Base-by-base conservation (phyloP, 495 filamentous ascomycete species). In the Immersiella caudata region DNA sequence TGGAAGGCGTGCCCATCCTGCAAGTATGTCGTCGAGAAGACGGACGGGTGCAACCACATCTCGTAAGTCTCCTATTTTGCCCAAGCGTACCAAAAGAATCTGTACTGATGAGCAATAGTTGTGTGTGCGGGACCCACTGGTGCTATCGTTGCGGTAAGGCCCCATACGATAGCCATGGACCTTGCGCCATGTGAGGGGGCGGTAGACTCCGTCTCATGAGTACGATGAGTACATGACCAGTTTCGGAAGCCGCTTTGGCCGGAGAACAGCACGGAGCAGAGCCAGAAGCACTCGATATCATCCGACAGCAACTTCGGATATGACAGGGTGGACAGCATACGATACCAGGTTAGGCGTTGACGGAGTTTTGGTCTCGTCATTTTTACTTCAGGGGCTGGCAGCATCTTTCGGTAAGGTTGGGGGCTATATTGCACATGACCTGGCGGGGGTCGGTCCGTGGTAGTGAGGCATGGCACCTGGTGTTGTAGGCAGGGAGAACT, bases 121-220 rank as follows among this genome's bases (percentile, higher is more conserved):
- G 68, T 21, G 8, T 55, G 11, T 74, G 72, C 27, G 72, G 69
- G 3, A 63, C 36, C 18, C 22, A 74, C 14, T 74, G 64, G 21
- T 74, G 72, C 25, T 74, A 74, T 26, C 60, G 65, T n/a, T 74
- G 72, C 40, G 72, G 68, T 8, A 55, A 59, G 55, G 51, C 56
- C 4, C 68, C 66, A 0, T 70, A 61, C n/a, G 59, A 26, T 6
- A 62, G 60, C 21, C 68, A 72, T 33, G 58, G 59, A 5, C 21
- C 14, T 1, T 70, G 67, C 20, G 62, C 27, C 3, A 67, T 68
- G 62, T 69, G 62, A 68, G 16, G n/a, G 21, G 24, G 56, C 29
- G 8, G 29, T 8, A 46, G 40, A 18, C 40, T 46, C 2, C 11
- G 4, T 33, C 29, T 33, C 8, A 33, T 8, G 29, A 33, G 29